These are phyloP conservation scores for Trichoderma aggressivum DNA, from an alignment of 2,329 filamentous ascomycete genomes.

Conservation along the genomic window DNA sequence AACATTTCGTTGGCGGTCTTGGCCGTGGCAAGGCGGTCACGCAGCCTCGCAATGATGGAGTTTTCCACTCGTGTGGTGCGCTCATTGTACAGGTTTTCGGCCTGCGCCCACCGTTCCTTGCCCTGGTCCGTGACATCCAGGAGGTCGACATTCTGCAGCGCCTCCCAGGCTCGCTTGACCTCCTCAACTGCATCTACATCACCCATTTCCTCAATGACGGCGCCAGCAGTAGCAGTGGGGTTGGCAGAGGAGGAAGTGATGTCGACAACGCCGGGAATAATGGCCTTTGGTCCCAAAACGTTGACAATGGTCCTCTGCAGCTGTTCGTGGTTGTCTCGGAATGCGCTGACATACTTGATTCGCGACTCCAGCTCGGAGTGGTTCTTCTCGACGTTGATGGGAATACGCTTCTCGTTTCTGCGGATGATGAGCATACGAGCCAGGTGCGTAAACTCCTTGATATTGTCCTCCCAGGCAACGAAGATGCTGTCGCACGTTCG, in stretches of 20 bases:
- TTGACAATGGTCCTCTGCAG: constrained; percentile 94
- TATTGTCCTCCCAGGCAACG: constrained; percentile 87
- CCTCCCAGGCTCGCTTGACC: constrained; percentile 90
- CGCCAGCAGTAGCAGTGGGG: constrained; percentile 43
- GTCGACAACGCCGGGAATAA: constrained; percentile 47
- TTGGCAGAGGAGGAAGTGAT: constrained; percentile 45
- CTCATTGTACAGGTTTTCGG: constrained; percentile 95
- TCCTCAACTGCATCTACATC: constrained; percentile 97
- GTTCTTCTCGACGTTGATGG: constrained; percentile 89
- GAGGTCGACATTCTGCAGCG: constrained; percentile 90
- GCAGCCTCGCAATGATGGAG: constrained; percentile 91
- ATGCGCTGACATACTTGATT: constrained; percentile 89
- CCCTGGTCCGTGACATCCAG: constrained; percentile 88
- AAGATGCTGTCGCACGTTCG: constrained; percentile 81
- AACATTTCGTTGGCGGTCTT: constrained; percentile 99
- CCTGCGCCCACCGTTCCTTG: constrained; percentile 87
- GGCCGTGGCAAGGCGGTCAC: constrained; percentile 89
- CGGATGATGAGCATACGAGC: constrained; percentile 91
- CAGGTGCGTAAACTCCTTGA: constrained; percentile 97
- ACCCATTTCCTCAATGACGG: constrained; percentile 86
- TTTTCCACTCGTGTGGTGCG: constrained; percentile 96
- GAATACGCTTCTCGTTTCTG: constrained; percentile 96
- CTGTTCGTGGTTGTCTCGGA: constrained; percentile 96
- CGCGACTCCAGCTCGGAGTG: constrained; percentile 87
- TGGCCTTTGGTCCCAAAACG: constrained; percentile 77